Base-by-base conservation (phyloP, 169 alveolate genomes). In the Babesia caballi region DNA sequence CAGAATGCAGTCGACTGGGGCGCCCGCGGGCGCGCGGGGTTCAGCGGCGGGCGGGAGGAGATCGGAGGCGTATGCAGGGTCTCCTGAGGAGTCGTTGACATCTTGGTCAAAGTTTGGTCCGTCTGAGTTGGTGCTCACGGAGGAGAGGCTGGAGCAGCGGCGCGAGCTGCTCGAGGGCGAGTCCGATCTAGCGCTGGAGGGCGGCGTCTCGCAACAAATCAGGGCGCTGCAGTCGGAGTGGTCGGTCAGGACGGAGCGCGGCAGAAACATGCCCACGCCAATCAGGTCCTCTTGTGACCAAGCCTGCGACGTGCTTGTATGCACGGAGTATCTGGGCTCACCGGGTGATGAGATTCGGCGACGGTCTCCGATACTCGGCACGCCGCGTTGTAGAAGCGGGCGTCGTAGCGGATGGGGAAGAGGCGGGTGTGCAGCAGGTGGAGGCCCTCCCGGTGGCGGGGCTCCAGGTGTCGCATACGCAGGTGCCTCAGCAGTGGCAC, bases 371-470 rank as follows among this genome's bases (percentile, higher is more conserved):
- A 32, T 15, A 74, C 42, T 27, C 81, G 42, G 69, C 88, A 81
- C 0, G 80, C 71, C 14, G 60, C 65, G 27, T 71, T 80, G 60
- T 66, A 81, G 42, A 81, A 81, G 5, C 38, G 59, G 11, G 72
- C 36, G 33, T 81, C 88, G 25, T 81, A 81, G 23, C 69, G 56
- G 25, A 81, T 72, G n/a, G 88, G 88, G 41, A 81, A 81, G 40
- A 81, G 47, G 19, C 71, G 69, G 15, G 40, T 21, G 67, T 81
- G 88, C 11, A 81, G 50, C 69, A 60, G 41, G 12, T 61, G 59
- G 33, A 81, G n/a, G 21, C 81, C 88, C 19, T 32, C 67, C 5
- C 65, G 52, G 30, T 81, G 84, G 25, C 73, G 54, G 2, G 88
- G 80, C 19, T 46, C 70, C 60, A 81, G 51, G 3, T 80, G 84